Percentiles rank a stretch among this genome's conserved stretches.
Conservation (phyloP, 306 rosid species). For the Begonia loranthoides region DNA sequence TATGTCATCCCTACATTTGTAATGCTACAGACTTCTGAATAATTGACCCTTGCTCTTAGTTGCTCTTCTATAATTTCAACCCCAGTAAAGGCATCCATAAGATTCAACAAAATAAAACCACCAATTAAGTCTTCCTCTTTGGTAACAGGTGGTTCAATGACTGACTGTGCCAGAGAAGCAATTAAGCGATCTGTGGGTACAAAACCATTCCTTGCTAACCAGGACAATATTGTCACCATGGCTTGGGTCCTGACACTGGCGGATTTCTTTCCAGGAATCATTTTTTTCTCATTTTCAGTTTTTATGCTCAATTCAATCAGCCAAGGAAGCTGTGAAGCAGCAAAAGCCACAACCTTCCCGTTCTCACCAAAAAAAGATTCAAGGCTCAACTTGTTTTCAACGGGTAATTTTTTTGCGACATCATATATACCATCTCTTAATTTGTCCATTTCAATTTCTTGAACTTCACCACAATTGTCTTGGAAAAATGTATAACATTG, state of each 20-base stretch:
- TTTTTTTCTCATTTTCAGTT: slow-evolving; percentile 29
- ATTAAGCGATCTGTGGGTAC: slow-evolving; percentile 69
- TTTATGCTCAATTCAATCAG: slow-evolving; percentile 63
- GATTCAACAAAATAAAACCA: slow-evolving; percentile 79
- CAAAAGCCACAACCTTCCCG: slow-evolving; percentile 67
- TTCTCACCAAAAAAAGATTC: slow-evolving; percentile 62
- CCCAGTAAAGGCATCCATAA: slow-evolving; percentile 73
- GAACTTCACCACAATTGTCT: slow-evolving; percentile 29
- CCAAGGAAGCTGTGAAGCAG: slow-evolving; percentile 84
- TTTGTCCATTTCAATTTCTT: slow-evolving; percentile 40
- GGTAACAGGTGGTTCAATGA: slow-evolving; percentile 59
- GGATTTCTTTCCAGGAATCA: slow-evolving; percentile 38
- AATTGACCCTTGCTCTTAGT: slow-evolving; percentile 63
- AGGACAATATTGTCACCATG: slow-evolving; percentile 63
- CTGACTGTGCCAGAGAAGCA: slow-evolving; percentile 68
- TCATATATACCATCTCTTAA: slow-evolving; percentile 29
- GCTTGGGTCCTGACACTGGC: slow-evolving; percentile 52
- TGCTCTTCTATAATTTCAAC: slow-evolving; percentile 91
- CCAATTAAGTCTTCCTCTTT: slow-evolving; percentile 64
- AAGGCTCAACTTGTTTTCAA: slow-evolving; percentile 53
- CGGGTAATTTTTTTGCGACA: slow-evolving; percentile 57
- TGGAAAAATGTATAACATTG: slow-evolving; percentile 25
- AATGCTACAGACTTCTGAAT: slow-evolving; percentile 66
- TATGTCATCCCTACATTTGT: slow-evolving; percentile 91
- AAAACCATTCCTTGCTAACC: slow-evolving; percentile 86